These are phyloP conservation scores for Sophora flavescens DNA, from an alignment of 306 rosid genomes.

Conservation along the genomic window DNA sequence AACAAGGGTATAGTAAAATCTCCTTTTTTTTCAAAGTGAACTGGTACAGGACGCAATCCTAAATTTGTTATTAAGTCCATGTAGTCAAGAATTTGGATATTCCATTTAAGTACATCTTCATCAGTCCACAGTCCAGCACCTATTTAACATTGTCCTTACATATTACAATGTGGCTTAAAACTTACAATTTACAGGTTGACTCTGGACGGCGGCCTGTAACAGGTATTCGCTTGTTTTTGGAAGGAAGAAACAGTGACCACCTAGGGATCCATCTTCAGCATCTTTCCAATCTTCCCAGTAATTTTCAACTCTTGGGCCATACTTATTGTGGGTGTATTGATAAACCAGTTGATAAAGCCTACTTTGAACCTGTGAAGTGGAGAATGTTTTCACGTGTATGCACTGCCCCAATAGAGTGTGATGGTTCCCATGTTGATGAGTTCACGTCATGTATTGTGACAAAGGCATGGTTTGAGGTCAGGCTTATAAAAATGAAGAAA, in stretches of 20 bases:
- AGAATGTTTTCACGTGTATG: slow-evolving; percentile 68
- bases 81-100: background rate
- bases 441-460: slow-evolving; percentile 58
- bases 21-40: too few species aligned
- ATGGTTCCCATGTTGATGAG: slow-evolving; percentile 50
- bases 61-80: background rate
- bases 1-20: too few species aligned
- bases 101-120: background rate
- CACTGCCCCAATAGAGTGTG: slow-evolving; percentile 66
- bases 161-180: slow-evolving; percentile 12
- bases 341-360: slow-evolving; percentile 53
- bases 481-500: slow-evolving; percentile 57
- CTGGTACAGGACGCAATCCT: too few species aligned
- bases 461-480: slow-evolving; percentile 70
- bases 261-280: slow-evolving; percentile 79
- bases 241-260: slow-evolving; percentile 69
- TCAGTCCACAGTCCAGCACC: too few species aligned
- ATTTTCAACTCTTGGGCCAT: slow-evolving; percentile 52
- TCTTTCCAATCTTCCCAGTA: slow-evolving; percentile 63
- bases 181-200: slow-evolving; percentile 60
- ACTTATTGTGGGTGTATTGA: slow-evolving; percentile 45
- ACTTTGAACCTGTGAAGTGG: slow-evolving; percentile 68
- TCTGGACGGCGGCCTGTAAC: slow-evolving; percentile 67
- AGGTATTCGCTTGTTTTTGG: slow-evolving; percentile 69
- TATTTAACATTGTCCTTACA: background rate